Conservation (phyloP, 2,329 filamentous ascomycete genomes). For the Dothiorella sarmentorum region DNA sequence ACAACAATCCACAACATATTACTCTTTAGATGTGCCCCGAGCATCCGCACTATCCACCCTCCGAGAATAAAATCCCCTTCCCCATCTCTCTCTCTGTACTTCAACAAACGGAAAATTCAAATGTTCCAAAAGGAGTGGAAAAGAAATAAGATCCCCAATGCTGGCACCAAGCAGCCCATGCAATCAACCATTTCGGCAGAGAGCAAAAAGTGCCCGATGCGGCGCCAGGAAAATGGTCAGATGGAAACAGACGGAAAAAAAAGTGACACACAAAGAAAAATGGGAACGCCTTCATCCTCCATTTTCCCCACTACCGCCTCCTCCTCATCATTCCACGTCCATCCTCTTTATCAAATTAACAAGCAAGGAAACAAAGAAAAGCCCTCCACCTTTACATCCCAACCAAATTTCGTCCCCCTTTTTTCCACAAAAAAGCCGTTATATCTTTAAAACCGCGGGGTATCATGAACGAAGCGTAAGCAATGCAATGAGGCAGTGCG, state of each 20-base stretch:
- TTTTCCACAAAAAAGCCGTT: constrained; percentile 11
- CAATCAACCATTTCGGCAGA: constrained; percentile 2
- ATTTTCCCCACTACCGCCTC: not conserved
- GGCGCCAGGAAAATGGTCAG: not conserved
- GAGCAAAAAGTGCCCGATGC: constrained; percentile 5
- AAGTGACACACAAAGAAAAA: not conserved
- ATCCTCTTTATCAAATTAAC: not conserved
- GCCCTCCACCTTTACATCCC: not conserved
- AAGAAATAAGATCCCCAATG: not conserved
- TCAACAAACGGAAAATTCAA: not conserved
- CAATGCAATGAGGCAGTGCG: constrained; percentile 16
- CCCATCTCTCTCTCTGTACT: not conserved
- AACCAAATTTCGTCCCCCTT: not conserved
- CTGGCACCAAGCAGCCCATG: constrained; percentile 14
- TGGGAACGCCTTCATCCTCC: not conserved
- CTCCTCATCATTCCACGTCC: not conserved
- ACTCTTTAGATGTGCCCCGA: not conserved
- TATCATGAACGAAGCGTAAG: constrained; percentile 17
- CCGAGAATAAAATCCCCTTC: not conserved
- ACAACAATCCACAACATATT: not conserved
- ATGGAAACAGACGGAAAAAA: not conserved
- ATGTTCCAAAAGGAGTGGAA: not conserved
- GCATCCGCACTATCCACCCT: not conserved
- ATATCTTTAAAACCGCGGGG: constrained; percentile 14
- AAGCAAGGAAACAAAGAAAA: not conserved